A percentile compares a stretch with the other conserved stretches of the same genome.
Evolutionary conservation across 208 protist species (phyloP).

Genomic region (Sergeia podlipaevii): DNA sequence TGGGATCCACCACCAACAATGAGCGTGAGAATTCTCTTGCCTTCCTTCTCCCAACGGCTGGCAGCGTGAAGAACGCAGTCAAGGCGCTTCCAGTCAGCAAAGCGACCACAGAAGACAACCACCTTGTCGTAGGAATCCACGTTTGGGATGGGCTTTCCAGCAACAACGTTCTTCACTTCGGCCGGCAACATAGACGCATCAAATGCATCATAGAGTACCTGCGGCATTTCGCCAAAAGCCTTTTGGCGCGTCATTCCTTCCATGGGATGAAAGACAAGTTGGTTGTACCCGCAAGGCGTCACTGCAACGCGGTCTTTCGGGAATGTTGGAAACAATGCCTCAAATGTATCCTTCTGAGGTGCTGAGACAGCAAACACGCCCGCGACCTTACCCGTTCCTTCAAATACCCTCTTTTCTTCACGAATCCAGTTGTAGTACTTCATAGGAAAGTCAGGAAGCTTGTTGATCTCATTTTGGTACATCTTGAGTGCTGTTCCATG

Average conservation of each 20-base stretch:
- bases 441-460: constrained; percentile 67
- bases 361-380: constrained; percentile 65
- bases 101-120: constrained; percentile 70
- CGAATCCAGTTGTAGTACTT: constrained; percentile 75
- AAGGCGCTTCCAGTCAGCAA: constrained; percentile 75
- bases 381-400: constrained; percentile 33
- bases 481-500: constrained; percentile 79
- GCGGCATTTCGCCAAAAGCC: constrained; percentile 46
- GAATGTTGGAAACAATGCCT: constrained; percentile 51
- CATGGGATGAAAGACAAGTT: constrained; percentile 65
- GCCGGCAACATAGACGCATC: constrained; percentile 20
- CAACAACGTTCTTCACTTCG: constrained; percentile 20
- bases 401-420: constrained; percentile 46
- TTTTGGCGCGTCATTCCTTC: constrained; percentile 53
- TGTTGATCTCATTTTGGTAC: constrained; percentile 74
- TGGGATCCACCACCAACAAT: constrained; percentile 57
- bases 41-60: constrained; percentile 49
- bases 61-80: constrained; percentile 61
- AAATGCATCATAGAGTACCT: constrained; percentile 61
- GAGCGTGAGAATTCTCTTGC: constrained; percentile 44
- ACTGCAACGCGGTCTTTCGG: constrained; percentile 55
- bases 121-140: constrained; percentile 55
- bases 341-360: constrained; percentile 60
- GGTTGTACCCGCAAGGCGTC: constrained; percentile 67
- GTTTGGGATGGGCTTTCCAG: constrained; percentile 34